These are phyloP conservation scores for Spongospora subterranea DNA, from an alignment of 208 protist genomes.

Conservation along the genomic window DNA sequence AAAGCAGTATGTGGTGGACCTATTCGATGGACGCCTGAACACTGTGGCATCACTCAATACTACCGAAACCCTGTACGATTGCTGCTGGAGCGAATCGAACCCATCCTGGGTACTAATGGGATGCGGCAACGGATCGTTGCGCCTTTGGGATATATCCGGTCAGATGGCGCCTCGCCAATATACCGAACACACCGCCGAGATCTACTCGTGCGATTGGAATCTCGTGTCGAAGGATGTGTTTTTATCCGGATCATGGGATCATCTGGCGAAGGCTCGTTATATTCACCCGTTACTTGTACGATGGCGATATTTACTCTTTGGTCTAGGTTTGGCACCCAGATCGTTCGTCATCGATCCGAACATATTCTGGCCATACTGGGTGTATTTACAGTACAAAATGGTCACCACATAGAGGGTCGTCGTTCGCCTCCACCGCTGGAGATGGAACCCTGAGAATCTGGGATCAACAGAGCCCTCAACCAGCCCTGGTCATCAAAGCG, in stretches of 20 bases:
- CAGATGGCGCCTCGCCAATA: neutral
- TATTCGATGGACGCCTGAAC: conserved; percentile 62
- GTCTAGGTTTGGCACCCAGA: conserved; percentile 39
- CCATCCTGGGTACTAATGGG: conserved; percentile 61
- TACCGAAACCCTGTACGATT: conserved; percentile 67
- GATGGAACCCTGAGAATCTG: conserved; percentile 68
- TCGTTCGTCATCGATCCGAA: neutral
- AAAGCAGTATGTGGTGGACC: neutral
- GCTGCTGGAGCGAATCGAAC: conserved; percentile 67
- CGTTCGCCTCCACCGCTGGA: conserved; percentile 66
- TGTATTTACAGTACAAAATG: conserved; percentile 62
- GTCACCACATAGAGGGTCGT: conserved; percentile 55
- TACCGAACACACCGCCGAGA: conserved; percentile 61
- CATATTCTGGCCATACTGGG: neutral
- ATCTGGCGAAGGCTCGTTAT: neutral
- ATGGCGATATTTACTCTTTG: neutral
- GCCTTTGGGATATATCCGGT: conserved; percentile 67
- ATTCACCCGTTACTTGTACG: neutral
- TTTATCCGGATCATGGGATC: conserved; percentile 58
- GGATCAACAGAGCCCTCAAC: neutral
- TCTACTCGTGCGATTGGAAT: conserved; percentile 62
- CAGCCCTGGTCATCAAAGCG: neutral
- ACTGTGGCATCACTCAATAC: conserved; percentile 56
- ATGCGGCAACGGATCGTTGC: conserved; percentile 64
- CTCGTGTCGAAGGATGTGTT: conserved; percentile 48